Evolutionary conservation across 306 rosid species (phyloP).

Genomic region (Biancaea sappan): DNA sequence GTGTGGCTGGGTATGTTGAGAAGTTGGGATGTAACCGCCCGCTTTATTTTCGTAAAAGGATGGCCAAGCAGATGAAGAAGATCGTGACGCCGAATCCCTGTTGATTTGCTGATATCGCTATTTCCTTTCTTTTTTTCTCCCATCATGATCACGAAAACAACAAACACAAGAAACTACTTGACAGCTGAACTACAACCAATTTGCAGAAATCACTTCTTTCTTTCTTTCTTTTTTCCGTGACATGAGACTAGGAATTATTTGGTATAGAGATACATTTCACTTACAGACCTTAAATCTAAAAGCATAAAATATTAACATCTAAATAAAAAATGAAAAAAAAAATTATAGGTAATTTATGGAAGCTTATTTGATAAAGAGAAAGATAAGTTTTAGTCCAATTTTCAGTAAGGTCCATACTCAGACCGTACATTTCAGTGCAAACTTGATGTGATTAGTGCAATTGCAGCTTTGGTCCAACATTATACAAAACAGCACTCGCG

Average conservation of each 20-base stretch:
- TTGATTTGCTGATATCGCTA: no score
- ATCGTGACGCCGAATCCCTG: no score
- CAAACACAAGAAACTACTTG: background rate
- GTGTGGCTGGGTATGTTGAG: no score
- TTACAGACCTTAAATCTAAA: no score
- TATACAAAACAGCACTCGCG: background rate
- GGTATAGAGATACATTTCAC: background rate
- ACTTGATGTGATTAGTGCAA: background rate
- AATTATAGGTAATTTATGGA: background rate
- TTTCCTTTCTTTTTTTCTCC: no score
- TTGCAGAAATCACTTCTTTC: background rate
- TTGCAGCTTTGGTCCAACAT: constrained; percentile 13
- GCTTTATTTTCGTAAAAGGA: no score
- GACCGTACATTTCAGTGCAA: background rate
- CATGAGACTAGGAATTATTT: background rate
- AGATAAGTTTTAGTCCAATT: background rate
- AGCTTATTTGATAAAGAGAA: background rate
- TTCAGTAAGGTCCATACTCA: background rate
- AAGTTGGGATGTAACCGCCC: no score
- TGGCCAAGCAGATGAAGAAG: no score
- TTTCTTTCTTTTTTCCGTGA: background rate
- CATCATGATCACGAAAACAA: no score
- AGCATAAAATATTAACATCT: background rate
- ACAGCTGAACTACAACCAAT: background rate
- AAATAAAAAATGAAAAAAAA: background rate